Evolutionary conservation across 225 moss, liverwort and hornwort species (phyloP), one percentile per base, ranked within the genome.

Genomic region (Marchantia paleacea): DNA sequence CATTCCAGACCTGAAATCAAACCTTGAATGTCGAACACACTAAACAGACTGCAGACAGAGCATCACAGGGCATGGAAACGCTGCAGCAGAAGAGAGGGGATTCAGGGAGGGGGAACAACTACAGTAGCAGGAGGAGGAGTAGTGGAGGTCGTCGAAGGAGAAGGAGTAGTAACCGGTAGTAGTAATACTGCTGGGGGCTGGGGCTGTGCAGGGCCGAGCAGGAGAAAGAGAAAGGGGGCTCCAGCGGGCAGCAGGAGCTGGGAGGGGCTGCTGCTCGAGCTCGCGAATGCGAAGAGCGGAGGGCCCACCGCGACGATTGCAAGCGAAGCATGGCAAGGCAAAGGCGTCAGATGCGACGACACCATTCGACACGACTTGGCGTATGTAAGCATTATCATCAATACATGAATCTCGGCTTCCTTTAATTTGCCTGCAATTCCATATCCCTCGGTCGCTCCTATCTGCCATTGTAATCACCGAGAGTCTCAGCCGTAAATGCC

Each of bases 301-400:
- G 80, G 73, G 73, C 63, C 80, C 80, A 80, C 73, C 63, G 26
- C 49, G 51, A 64, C 26, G 12, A 26, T 63, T 19, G 61, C 73
- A 73, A 75, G 57, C 72, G 50, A 80, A 62, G 72, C 58, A 72
- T 60, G 49, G 54, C 69, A 69, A 57, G 71, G 55, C 69, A 55
- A 15, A 57, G 57, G 25, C 26, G 69, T 74, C 73, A 80, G 80
- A 72, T 61, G 19, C 80, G 73, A 72, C 80, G 71, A 63, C 62
- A 63, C 73, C 63, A 73, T 26, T 50, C 73, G 73, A 73, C 73
- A 80, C 62, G 72, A 73, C 63, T 64, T 74, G 63, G 80, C 73
- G 28, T 65, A 63, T 73, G 80, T 80, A 80, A 63, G 52, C 62
- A 63, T 51, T 80, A 18, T 64, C 73, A 73, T 73, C 62, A 80